Conservation (phyloP, 805 yeast genomes). For the Vanderwaltozyma tropicalis region DNA sequence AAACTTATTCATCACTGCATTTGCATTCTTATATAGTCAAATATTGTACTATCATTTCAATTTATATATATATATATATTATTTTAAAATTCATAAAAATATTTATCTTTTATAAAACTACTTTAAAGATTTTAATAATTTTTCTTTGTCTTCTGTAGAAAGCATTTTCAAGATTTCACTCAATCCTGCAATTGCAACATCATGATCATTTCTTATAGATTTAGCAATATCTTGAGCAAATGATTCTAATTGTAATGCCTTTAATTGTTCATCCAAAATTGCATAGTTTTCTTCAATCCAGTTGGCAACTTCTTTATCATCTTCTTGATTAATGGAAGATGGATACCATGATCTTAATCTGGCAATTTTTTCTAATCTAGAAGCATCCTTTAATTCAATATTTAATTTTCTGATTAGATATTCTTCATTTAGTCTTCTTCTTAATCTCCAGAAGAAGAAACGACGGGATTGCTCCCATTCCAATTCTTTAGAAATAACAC, state of each 20-base stretch:
- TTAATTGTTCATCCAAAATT: constrained; percentile 48
- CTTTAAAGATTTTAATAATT: constrained; percentile 29
- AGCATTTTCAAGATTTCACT: constrained; percentile 44
- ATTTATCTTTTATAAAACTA: constrained; percentile 4
- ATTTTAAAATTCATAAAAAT: neutral
- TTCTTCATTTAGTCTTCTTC: constrained; percentile 91
- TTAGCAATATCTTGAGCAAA: constrained; percentile 55
- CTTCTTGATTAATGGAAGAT: constrained; percentile 50
- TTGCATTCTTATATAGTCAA: no score
- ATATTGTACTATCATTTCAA: no score
- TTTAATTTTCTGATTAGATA: constrained; percentile 68
- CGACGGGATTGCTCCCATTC: constrained; percentile 86
- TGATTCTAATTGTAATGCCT: constrained; percentile 54
- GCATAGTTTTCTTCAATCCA: constrained; percentile 79
- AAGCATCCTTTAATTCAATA: constrained; percentile 46
- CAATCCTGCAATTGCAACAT: constrained; percentile 43
- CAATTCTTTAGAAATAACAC: constrained; percentile 73
- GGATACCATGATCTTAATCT: constrained; percentile 85
- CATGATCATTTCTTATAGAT: constrained; percentile 45
- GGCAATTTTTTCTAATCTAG: constrained; percentile 73
- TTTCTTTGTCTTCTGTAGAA: constrained; percentile 45
- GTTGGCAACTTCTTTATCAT: constrained; percentile 68
- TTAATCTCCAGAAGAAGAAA: constrained; percentile 96
- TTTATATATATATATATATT: neutral
- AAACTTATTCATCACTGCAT: no score